Conservation (phyloP, 805 yeast genomes). For the Candida cerambycidarum region DNA sequence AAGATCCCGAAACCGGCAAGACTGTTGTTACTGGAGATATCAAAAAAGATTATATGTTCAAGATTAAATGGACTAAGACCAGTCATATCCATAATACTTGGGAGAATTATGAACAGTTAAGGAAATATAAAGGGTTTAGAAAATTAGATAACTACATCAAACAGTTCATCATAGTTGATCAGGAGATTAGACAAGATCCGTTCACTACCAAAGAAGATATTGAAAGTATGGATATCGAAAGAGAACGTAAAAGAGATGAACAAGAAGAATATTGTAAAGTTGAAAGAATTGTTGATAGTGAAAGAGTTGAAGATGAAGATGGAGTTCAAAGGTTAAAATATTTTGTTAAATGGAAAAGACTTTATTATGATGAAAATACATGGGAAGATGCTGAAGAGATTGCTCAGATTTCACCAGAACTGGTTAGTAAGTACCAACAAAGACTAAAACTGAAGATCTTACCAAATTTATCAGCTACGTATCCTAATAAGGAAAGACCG, state of each 20-base stretch:
- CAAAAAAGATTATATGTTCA: constrained; percentile 56
- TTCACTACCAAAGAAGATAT: constrained; percentile 85
- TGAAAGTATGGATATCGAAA: constrained; percentile 90
- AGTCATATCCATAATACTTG: constrained; percentile 95
- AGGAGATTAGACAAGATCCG: constrained; percentile 76
- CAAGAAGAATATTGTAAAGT: constrained; percentile 80
- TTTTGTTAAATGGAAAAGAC: constrained; percentile 89
- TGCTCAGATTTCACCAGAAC: constrained; percentile 78
- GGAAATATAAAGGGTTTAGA: constrained; percentile 69
- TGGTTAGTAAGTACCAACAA: constrained; percentile 79
- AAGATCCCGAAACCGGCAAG: constrained; percentile 27
- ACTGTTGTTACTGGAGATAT: constrained; percentile 46
- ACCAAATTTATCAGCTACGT: constrained; percentile 77
- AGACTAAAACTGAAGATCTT: constrained; percentile 80
- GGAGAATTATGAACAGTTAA: constrained; percentile 66
- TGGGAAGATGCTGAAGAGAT: constrained; percentile 94
- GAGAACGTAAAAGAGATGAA: constrained; percentile 81
- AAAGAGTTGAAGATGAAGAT: constrained; percentile 63
- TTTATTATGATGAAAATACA: constrained; percentile 92
- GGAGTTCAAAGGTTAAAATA: constrained; percentile 73
- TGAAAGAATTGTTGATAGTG: constrained; percentile 86
- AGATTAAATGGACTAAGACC: constrained; percentile 81
- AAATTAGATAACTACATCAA: constrained; percentile 88
- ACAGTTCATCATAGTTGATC: constrained; percentile 69
- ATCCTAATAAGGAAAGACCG: constrained; percentile 72